Base-by-base conservation (phyloP, 352 stramenopile genomes). In the Globisporangium yorkense region DNA sequence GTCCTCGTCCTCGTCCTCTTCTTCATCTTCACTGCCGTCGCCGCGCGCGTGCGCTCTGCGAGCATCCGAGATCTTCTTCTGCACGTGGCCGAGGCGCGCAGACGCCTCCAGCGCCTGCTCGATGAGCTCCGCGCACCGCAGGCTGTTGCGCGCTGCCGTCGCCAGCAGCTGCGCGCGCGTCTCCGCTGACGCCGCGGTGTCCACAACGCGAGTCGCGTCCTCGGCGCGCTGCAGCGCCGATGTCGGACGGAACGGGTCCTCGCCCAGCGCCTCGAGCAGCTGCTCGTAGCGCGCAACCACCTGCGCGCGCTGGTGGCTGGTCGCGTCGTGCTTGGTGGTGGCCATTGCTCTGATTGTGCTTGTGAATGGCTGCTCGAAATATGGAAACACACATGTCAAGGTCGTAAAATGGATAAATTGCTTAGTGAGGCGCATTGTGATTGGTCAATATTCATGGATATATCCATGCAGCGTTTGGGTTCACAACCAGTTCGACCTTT, bases 101-200 rank as follows among this genome's bases (percentile, higher is more conserved):
- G 75, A 72, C 1, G 76, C 61, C 44, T 77, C 68, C 21, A 95
- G 67, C 62, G 72, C 80, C 65, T 84, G 71, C 56, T 88, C 77
- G 24, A 95, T 89, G 49, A 95, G 71, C 57, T 92, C 73, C 5
- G 80, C 85, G 56, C 83, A 91, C 2, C 74, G 81, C 51, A 93
- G 47, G 41, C 80, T 91, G 59, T 81, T 86, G 20, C 78, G 60
- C 0, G 74, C 72, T 5, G 72, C 76, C 24, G 55, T 52, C 18
- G 59, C 60, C 20, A 92, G 51, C 57, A 88, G 44, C 44, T 74
- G 51, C 57, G 68, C 64, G 27, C 74, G 65, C 52, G 81, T 53
- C 48, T 71, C 66, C 18, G 63, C 56, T 13, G 53, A 59, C 8
- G 61, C 54, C 1, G 51, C 66, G 3, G 62, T 60, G 2, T 69